Evolutionary conservation across 2,329 filamentous ascomycete species (phyloP), one percentile per base, ranked within the genome.

Genomic region (Hirsutella thompsonii): DNA sequence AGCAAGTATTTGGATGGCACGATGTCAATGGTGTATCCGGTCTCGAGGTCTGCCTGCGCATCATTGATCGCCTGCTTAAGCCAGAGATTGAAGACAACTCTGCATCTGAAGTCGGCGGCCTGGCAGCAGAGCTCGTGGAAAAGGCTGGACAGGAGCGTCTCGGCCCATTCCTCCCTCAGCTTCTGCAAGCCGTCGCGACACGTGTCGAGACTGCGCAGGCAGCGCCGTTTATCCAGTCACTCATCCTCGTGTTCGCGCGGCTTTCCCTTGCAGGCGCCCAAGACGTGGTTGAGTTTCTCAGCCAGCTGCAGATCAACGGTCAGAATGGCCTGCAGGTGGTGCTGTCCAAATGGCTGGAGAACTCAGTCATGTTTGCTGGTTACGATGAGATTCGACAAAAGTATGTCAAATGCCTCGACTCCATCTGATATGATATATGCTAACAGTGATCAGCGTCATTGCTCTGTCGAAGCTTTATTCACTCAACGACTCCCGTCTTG

Each of bases 341-440:
- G 3, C 67, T 96, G 49, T 74, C 80, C 62, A 95, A 96, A 63
- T 98, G 92, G 92, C 70, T 98, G 1, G 92, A 96, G 65, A 94
- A 96, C 61, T 94, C 88, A 4, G 76, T 94, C 60, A 94, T 83
- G 60, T 98, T 98, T 63, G 88, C 88, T n/a, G 92, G 92, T 11
- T 98, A 95, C 52, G 89, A 96, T 53, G 90, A 95, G 60, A 96
- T 96, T 52, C 78, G 89, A 51, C 87, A 95, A 61, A 98, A 96
- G 84, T 89, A 68, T 61, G 79, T 18, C 19, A 11, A 26, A 26
- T 8, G 8, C 19, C 9, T n/a, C 4, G 8, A n/a, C n/a, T n/a
- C n/a, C n/a, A 11, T 16, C 14, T 20, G 29, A 2, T 5, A 0
- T 20, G 30, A 4, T 16, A 9, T 21, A 18, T 20, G 20, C 62